Conservation (phyloP, 1,284 basidiomycete genomes). For the Mycosarcoma maydis region DNA sequence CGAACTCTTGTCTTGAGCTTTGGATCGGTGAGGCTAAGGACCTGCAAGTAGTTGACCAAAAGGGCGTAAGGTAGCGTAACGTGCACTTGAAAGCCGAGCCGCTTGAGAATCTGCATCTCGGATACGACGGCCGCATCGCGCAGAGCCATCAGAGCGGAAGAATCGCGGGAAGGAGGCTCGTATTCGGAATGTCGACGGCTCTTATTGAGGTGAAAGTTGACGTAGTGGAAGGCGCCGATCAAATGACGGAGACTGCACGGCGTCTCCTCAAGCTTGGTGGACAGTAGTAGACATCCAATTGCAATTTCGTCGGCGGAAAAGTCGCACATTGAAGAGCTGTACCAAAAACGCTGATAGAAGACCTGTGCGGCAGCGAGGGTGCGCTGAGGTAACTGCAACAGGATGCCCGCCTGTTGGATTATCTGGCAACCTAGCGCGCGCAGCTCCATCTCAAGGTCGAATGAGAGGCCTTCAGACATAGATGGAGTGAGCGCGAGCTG, state of each 20-base stretch:
- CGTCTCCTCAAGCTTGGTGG: conserved; percentile 95
- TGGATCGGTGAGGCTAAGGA: conserved; percentile 76
- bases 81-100: conserved; percentile 67
- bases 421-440: conserved; percentile 81
- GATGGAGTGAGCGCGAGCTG: conserved; percentile 86
- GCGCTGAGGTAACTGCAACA: conserved; percentile 93
- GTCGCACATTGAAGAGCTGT: conserved; percentile 89
- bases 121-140: conserved; percentile 85
- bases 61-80: conserved; percentile 93
- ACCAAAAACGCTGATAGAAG: conserved; percentile 96
- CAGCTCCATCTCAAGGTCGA: conserved; percentile 83
- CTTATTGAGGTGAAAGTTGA: conserved; percentile 66
- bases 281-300: conserved; percentile 91
- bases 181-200: conserved; percentile 70
- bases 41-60: conserved; percentile 91
- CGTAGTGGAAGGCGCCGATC: conserved; percentile 90
- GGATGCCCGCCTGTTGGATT: conserved; percentile 90
- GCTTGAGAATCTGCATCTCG: conserved; percentile 97
- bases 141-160: conserved; percentile 6
- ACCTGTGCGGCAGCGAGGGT: conserved; percentile 96
- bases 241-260: conserved; percentile 89
- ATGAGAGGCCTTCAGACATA: conserved; percentile 79
- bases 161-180: conserved; percentile 6
- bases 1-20: conserved; percentile 7
- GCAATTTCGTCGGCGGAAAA: conserved; percentile 90